Evolutionary conservation across 2,329 filamentous ascomycete genomes (phyloP).

Genomic region (Coniochaeta prunicola): DNA sequence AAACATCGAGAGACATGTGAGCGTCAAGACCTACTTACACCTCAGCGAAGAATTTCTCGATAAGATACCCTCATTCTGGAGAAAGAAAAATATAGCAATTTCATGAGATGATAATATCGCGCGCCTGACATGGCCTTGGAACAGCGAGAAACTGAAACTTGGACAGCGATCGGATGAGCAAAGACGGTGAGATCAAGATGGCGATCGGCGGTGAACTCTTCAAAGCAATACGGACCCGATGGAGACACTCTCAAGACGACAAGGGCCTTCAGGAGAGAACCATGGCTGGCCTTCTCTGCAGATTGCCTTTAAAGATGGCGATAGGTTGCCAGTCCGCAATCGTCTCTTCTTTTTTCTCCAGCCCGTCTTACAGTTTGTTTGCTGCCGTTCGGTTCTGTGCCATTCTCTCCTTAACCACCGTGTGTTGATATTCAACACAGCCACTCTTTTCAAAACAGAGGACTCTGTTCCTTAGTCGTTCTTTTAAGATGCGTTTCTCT

Average conservation of each 20-base stretch:
- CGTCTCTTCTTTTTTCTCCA: neutral
- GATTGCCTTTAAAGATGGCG: neutral
- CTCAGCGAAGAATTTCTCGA: neutral
- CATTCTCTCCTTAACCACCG: neutral
- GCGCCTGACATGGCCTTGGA: neutral
- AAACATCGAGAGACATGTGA: neutral
- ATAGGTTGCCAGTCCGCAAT: neutral
- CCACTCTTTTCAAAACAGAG: neutral
- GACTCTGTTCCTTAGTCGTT: neutral
- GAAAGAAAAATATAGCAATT: neutral
- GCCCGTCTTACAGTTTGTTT: neutral
- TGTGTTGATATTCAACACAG: slow-evolving; percentile 2
- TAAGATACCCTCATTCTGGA: neutral
- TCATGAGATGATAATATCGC: neutral
- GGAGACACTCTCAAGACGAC: neutral
- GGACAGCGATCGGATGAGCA: neutral
- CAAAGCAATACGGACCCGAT: neutral
- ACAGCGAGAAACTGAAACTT: neutral
- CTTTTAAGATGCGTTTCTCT: slow-evolving; percentile 4
- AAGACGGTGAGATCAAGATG: neutral
- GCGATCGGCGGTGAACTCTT: neutral
- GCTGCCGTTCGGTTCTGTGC: neutral
- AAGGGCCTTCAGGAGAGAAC: neutral
- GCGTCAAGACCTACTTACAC: neutral
- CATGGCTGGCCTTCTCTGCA: neutral